These are phyloP conservation scores for Oldenlandia corymbosa DNA, from an alignment of 257 asterid genomes.

Conservation along the genomic window DNA sequence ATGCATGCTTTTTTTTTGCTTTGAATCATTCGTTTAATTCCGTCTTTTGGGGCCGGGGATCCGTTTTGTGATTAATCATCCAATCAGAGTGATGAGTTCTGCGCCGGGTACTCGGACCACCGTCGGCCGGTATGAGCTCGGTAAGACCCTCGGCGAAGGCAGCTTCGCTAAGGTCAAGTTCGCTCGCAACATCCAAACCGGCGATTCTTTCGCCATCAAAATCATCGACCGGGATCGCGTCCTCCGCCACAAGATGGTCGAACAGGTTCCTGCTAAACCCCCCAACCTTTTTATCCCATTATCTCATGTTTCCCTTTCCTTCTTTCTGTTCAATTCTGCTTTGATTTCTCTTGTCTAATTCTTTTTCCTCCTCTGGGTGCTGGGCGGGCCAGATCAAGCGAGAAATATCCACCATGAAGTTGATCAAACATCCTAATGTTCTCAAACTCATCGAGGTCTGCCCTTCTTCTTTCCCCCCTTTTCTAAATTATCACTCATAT, in stretches of 20 bases:
- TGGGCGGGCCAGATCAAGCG: conserved; percentile 54
- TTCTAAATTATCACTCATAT: neutral
- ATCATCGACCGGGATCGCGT: conserved; percentile 61
- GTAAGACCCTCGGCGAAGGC: conserved; percentile 76
- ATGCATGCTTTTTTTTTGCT: no score
- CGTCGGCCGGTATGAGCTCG: conserved; percentile 68
- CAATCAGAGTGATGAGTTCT: conserved; percentile 5
- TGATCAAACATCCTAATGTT: conserved; percentile 83
- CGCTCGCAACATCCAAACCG: conserved; percentile 43
- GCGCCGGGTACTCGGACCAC: conserved; percentile 32
- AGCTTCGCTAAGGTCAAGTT: conserved; percentile 74
- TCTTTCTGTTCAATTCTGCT: no score
- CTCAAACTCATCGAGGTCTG: conserved; percentile 59
- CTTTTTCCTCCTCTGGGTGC: neutral
- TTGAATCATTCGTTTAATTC: no score
- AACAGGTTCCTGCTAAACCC: conserved; percentile 38
- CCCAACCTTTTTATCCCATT: neutral
- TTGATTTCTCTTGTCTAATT: no score
- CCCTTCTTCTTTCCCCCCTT: neutral
- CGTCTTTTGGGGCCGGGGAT: no score
- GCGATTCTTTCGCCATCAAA: conserved; percentile 64
- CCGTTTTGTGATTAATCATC: no score
- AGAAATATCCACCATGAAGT: conserved; percentile 79
- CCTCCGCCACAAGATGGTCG: conserved; percentile 64
- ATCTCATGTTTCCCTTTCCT: no score